phyloP scores from a whole-genome alignment of 163 green algal genomes.

The Chlamydomonas reinhardtii region DNA sequence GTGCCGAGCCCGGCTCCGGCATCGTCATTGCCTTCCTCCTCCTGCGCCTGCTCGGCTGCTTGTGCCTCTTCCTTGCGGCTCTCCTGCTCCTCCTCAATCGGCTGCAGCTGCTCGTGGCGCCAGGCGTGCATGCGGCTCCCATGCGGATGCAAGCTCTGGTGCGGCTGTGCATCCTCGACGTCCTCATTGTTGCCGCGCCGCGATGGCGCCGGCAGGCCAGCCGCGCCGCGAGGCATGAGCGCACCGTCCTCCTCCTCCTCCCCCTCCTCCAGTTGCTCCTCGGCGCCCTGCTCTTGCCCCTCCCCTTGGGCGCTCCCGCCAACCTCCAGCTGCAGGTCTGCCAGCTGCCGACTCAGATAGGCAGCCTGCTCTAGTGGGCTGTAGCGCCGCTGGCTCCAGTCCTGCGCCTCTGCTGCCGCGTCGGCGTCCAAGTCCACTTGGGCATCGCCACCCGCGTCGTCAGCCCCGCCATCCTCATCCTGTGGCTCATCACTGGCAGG shows the following conservation, averaged over 20 bases:
- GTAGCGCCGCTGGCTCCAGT: not conserved
- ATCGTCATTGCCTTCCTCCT: too few species aligned
- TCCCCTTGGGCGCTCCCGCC: not conserved
- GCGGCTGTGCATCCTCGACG: too few species aligned
- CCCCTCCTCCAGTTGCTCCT: not conserved
- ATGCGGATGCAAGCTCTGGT: too few species aligned
- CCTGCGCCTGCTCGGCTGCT: not conserved
- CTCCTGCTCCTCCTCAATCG: not conserved
- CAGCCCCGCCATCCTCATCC: too few species aligned
- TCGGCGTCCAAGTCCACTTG: not conserved
- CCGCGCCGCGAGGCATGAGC: not conserved
- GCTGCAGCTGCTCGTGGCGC: too few species aligned
- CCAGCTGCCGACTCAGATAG: conserved; percentile 13
- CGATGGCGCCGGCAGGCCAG: not conserved
- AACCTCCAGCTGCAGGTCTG: not conserved
- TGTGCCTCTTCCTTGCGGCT: not conserved
- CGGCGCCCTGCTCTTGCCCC: not conserved
- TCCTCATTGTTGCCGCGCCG: not conserved
- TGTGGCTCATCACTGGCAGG: too few species aligned
- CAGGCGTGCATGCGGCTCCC: too few species aligned
- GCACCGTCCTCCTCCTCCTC: conserved; percentile 11
- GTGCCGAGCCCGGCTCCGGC: not conserved
- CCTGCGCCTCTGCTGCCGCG: not conserved
- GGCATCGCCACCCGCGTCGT: too few species aligned
- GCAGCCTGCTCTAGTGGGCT: not conserved